These are phyloP conservation scores for Aspergillus niger DNA, from an alignment of 2,329 filamentous ascomycete species.

Conservation along the genomic window DNA sequence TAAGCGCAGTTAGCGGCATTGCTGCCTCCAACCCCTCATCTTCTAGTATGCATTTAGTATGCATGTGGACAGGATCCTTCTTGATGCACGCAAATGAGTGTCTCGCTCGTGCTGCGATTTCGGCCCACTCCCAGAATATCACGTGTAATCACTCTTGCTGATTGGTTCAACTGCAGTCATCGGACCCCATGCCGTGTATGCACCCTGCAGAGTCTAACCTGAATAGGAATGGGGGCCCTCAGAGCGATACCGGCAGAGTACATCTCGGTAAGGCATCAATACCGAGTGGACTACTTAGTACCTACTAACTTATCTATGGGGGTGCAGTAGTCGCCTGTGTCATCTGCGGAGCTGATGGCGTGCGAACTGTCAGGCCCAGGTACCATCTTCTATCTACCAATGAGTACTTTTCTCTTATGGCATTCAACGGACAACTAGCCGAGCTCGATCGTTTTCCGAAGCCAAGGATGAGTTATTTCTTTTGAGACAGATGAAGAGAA, in stretches of 20 bases:
- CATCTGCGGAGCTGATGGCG: background rate
- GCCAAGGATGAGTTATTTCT: background rate
- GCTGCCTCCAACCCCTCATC: background rate
- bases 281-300: background rate
- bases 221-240: background rate
- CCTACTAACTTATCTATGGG: background rate
- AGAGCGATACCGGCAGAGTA: background rate
- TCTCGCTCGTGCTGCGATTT: background rate
- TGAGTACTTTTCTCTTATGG: background rate
- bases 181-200: background rate
- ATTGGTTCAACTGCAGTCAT: background rate
- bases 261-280: constrained; percentile 1
- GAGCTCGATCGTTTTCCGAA: background rate
- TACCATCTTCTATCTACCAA: too few relatives aligned
- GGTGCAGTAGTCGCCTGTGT: background rate
- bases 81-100: background rate
- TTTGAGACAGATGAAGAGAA: background rate
- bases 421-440: background rate
- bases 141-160: background rate
- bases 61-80: background rate
- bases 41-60: background rate
- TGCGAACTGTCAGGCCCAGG: background rate
- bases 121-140: background rate
- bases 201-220: background rate
- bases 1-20: background rate